Base-by-base conservation (phyloP, 331 rosid species). In the Telfairia occidentalis region DNA sequence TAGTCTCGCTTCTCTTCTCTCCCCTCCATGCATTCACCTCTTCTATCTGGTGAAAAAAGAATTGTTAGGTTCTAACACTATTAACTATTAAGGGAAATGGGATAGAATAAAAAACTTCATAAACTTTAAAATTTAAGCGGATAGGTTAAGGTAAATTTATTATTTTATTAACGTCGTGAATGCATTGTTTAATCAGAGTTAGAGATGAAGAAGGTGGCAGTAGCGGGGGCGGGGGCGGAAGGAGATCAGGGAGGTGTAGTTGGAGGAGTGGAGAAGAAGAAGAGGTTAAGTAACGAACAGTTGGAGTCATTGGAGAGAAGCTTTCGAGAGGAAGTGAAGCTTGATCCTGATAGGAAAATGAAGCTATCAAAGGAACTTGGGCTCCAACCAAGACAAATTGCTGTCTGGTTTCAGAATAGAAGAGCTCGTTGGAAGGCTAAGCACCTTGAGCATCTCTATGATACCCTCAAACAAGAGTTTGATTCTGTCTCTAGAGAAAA, bases 341-440 rank as follows among this genome's bases (percentile, higher is more conserved):
- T 94, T 54, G 97, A 91, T 60, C 86, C 89, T n/a, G 96, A 89
- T 2, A 88, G 97, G 74, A 94, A 94, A 73, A 85, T 84, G 87
- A 88, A 94, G 87, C 89, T 91, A 2, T 94, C 96, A 0, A 79
- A 57, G 57, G 93, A 94, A 48, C 78, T 91, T 2, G 96, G 93
- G 2, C 87, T 95, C 0, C 96, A 88, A 79, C 97, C 97, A 53
- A 89, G 96, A 19, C 97, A 91, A 73, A 87, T 95, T 0, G 96
- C 97, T 0, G 96, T 95, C 46, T 94, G 98, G 97, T 94, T 95
- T 74, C 98, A 95, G 79, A 91, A 94, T 72, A 85, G 96, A 80
- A 84, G 98, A 38, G 87, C 97, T 35, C 85, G 96, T 57, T 91
- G 96, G 97, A 95, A 90, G 83, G 80, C 88, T 8, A 95, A 91